Conservation (phyloP, 1,139 yeast genomes). For the Yamadazyma triangularis region DNA sequence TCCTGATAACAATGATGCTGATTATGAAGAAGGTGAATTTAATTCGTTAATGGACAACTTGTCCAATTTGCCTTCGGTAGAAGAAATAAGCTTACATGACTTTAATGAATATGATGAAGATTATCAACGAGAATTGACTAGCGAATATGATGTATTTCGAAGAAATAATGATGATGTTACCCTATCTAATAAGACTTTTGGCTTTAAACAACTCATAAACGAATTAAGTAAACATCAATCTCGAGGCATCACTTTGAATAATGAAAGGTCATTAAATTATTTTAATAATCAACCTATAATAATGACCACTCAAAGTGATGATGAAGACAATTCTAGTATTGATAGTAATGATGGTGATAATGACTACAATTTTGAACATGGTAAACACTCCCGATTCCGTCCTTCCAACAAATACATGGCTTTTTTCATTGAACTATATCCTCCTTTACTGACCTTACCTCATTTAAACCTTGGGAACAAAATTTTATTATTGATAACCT, state of each 20-base stretch:
- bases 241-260: constrained; percentile 3
- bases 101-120: constrained; percentile 20
- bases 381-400: neutral
- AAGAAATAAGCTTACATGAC: constrained; percentile 19
- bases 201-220: constrained; percentile 28
- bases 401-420: neutral
- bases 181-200: constrained; percentile 26
- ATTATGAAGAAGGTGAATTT: neutral
- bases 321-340: neutral
- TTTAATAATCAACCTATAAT: constrained; percentile 3
- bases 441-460: neutral
- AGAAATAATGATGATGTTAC: constrained; percentile 9
- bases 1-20: too few relatives aligned
- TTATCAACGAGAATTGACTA: constrained; percentile 11
- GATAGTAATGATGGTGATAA: too few relatives aligned
- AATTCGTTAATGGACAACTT: constrained; percentile 13
- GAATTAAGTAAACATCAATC: constrained; percentile 29
- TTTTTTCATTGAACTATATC: neutral
- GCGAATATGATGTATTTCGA: constrained; percentile 13
- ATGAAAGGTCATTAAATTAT: constrained; percentile 5
- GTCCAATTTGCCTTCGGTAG: constrained; percentile 29
- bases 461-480: neutral
- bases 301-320: neutral
- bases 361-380: too few relatives aligned
- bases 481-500: neutral